Evolutionary conservation across 1,139 yeast species (phyloP).

Genomic region (Yamadazyma friedrichii): DNA sequence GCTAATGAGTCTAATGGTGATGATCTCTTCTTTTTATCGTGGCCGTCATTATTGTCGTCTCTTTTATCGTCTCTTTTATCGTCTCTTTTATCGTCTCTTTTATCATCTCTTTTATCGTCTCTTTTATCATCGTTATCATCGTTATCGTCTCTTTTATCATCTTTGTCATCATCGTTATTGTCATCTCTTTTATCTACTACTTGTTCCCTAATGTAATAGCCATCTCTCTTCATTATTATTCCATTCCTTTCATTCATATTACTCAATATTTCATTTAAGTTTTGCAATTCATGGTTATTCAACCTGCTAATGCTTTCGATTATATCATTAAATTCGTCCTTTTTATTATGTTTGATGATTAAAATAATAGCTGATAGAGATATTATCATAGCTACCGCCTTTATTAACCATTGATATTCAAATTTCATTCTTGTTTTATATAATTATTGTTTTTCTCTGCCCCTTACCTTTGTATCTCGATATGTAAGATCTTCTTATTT

Average conservation of each 20-base stretch:
- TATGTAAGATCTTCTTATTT: neutral
- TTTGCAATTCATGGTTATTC: slow-evolving; percentile 8
- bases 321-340: slow-evolving; percentile 9
- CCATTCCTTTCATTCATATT: slow-evolving; percentile 1
- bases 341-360: neutral
- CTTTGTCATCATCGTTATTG: slow-evolving; percentile 1
- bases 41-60: slow-evolving; percentile 4
- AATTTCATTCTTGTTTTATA: slow-evolving; percentile 4
- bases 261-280: neutral
- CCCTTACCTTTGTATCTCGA: no score
- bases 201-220: slow-evolving; percentile 4
- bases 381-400: neutral
- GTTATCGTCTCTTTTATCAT: no score
- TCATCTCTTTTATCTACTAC: slow-evolving; percentile 4
- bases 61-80: neutral
- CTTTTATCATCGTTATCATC: slow-evolving; percentile 4
- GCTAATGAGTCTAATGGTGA: slow-evolving; percentile 18
- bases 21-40: slow-evolving; percentile 7
- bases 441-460: no score
- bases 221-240: slow-evolving; percentile 4
- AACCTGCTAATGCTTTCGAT: slow-evolving; percentile 7
- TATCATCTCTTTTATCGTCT: slow-evolving; percentile 5
- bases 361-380: neutral
- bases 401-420: neutral
- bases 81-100: slow-evolving; percentile 4